Base-by-base conservation (phyloP, 495 filamentous ascomycete species). In the Filosporella fistucella region DNA sequence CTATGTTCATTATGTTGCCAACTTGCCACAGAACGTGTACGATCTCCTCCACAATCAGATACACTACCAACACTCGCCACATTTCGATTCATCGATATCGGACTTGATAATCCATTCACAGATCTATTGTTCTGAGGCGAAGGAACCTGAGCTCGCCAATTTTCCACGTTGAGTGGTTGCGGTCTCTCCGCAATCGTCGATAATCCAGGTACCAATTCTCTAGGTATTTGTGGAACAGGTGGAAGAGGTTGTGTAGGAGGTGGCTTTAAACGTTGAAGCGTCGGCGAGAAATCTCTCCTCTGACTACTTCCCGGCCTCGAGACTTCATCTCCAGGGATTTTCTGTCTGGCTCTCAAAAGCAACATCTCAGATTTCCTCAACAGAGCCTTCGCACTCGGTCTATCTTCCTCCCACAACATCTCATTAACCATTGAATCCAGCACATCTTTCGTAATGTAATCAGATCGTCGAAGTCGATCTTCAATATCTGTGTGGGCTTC, bases 401-500 rank as follows among this genome's bases (percentile, higher is more conserved):
- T 46, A 16, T 50, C 52, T 42, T 55, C 52, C 12, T 55, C 52
- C 46, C 46, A 50, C n/a, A 55, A 22, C 52, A 55, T 55, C 16
- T 51, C 47, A 13, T 55, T 47, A 5, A 50, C 52, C 47, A 55
- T 55, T 1, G 49, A 42, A 32, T 50, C 46, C 25, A 55, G 32
- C 7, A 55, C 47, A 32, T 50, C 46, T 36, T 50, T 46, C 18
- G 51, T 54, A 26, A 54, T 54, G 16, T 49, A 38, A 17, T 54
- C 51, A 12, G 45, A 49, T 24, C 40, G 11, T 34, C 51, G 33
- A 12, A 54, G 40, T 1, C 45, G 45, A 22, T 49, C 28, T 26
- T 35, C 14, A 44, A 54, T 20, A 59, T 45, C 46, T 20, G 20
- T 38, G 42, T 72, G 68, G 14, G 51, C 45, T 8, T 62, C 22